These are phyloP conservation scores for Boletus pseudopeckii DNA, from an alignment of 768 basidiomycete species.

Conservation along the genomic window DNA sequence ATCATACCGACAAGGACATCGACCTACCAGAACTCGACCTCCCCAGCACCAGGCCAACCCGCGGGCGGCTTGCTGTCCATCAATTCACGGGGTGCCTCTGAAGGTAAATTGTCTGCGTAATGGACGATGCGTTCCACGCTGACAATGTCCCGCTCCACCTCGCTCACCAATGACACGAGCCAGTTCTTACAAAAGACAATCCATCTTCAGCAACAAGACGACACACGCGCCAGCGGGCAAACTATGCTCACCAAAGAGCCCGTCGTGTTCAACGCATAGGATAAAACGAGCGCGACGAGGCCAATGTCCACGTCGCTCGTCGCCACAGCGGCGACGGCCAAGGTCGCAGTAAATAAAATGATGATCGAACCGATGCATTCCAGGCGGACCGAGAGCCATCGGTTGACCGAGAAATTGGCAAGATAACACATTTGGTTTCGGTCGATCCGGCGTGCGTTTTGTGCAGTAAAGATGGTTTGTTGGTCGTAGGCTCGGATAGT, in stretches of 20 bases:
- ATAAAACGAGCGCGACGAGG: conserved; percentile 80
- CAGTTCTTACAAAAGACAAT: conserved; percentile 51
- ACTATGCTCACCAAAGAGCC: conserved; percentile 59
- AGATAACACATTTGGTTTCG: conserved; percentile 80
- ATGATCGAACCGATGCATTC: conserved; percentile 83
- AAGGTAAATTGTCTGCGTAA: conserved; percentile 63
- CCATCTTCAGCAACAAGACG: neutral
- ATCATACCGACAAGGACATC: neutral
- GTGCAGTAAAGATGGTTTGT: conserved; percentile 59
- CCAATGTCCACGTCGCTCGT: conserved; percentile 82
- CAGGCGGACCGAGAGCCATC: conserved; percentile 84
- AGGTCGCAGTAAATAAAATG: conserved; percentile 65
- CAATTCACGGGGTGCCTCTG: conserved; percentile 75
- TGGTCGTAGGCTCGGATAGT: conserved; percentile 83
- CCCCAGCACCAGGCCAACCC: conserved; percentile 72
- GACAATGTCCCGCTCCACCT: conserved; percentile 89
- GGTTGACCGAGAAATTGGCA: conserved; percentile 69
- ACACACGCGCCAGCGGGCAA: too few relatives aligned
- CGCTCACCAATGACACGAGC: conserved; percentile 78
- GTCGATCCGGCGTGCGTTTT: conserved; percentile 74
- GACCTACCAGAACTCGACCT: conserved; percentile 67
- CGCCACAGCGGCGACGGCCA: conserved; percentile 66
- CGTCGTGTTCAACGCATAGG: conserved; percentile 81
- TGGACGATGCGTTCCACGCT: conserved; percentile 86
- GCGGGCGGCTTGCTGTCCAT: conserved; percentile 50